Evolutionary conservation across 2,329 filamentous ascomycete genomes (phyloP), one percentile per base, ranked within the genome.

Genomic region (Penicillium nordicum): DNA sequence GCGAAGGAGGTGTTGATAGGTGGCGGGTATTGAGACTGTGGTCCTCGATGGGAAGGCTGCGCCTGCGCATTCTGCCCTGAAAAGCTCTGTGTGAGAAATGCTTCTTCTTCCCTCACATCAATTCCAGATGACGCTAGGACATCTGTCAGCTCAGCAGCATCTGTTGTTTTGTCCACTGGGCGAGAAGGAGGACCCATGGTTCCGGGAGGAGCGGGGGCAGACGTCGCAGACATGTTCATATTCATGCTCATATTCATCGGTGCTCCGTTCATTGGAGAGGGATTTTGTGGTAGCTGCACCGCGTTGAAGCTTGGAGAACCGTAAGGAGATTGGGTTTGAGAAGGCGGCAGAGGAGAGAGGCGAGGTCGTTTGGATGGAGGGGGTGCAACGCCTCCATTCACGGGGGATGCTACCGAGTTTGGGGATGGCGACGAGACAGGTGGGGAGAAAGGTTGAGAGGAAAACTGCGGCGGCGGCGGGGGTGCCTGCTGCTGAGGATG

Each of bases 21-120:
- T 78, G 67, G 81, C 73, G 47, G 81, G 74, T 63, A 85, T 78
- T 42, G 50, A 74, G 50, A 80, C 74, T 63, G 85, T 78, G 51
- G 53, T 52, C 57, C 64, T 60, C 72, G 64, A 25, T 65, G 65
- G 45, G 63, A 60, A 54, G 69, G 65, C 53, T 73, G 72, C 53
- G 66, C 67, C 61, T 72, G 69, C 49, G 67, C 67, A 54, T 65
- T 68, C 80, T 52, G 78, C 74, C 57, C 74, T 64, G 65, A 77
- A 72, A 69, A 80, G 68, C 69, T 78, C 68, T 69, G 86, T 43
- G 90, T 87, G 72, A 94, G 80, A 63, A 86, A 89, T 65, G 92
- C 89, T 68, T 95, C 90, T 72, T 96, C 92, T 62, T 91, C 91
- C 57, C 88, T 86, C 45, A 96, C 76, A 76, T 96, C 90, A 61